These are phyloP conservation scores for Porcisia hertigi DNA, from an alignment of 208 protist genomes.

Conservation along the genomic window DNA sequence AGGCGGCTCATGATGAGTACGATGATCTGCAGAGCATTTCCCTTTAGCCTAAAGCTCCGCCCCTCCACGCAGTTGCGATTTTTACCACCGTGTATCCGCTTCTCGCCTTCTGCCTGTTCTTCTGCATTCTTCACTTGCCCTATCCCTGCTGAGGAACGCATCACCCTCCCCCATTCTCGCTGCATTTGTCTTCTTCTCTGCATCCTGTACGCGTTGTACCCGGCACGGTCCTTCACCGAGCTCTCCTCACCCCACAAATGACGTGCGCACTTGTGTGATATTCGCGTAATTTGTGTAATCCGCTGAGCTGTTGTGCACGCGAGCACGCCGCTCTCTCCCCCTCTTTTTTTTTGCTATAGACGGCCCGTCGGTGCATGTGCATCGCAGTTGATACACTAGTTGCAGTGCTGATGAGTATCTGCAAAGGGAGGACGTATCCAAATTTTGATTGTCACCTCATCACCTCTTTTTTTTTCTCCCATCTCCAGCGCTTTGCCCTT, in stretches of 20 bases:
- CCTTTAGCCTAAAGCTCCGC: neutral
- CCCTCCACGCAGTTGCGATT: neutral
- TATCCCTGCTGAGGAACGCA: too few species aligned
- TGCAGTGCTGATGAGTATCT: neutral
- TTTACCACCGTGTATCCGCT: too few species aligned
- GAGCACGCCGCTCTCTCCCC: neutral
- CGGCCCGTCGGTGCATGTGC: neutral
- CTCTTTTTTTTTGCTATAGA: neutral
- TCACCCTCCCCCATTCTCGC: neutral
- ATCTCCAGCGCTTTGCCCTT: neutral
- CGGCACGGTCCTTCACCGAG: too few species aligned
- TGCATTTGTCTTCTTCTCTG: neutral
- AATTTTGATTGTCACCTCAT: neutral
- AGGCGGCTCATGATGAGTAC: constrained; percentile 61
- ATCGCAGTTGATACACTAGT: neutral
- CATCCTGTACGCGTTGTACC: too few species aligned
- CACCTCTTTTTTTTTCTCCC: neutral
- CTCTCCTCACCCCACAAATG: too few species aligned
- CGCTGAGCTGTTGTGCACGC: too few species aligned
- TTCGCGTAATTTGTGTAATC: too few species aligned
- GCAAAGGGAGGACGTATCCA: neutral
- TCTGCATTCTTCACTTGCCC: too few species aligned
- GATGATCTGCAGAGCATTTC: constrained; percentile 72
- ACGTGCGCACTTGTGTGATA: too few species aligned
- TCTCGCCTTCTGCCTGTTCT: neutral